These are phyloP conservation scores for Venturia oleaginea DNA, from an alignment of 2,329 filamentous ascomycete species.

Conservation along the genomic window DNA sequence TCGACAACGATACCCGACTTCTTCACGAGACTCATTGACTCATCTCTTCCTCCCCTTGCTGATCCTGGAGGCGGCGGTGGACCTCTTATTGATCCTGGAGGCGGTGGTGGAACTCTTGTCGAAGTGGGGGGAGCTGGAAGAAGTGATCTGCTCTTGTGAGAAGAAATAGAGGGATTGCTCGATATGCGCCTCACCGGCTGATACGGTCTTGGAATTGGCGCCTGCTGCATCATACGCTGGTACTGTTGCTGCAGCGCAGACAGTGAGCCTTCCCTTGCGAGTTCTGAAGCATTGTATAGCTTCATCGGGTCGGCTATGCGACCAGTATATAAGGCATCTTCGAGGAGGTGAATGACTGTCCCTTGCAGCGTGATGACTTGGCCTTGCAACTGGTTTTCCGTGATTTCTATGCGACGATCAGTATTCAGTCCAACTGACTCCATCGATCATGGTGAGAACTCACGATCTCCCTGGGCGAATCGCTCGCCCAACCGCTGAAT, in stretches of 20 bases:
- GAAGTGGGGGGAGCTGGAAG: not conserved
- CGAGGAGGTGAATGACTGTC: constrained; percentile 35
- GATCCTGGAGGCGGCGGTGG: not conserved
- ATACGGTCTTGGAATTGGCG: constrained; percentile 5
- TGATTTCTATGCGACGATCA: constrained; percentile 25
- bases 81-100: not conserved
- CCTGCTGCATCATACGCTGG: constrained; percentile 21
- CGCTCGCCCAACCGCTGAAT: constrained; percentile 27
- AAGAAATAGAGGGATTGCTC: constrained; percentile 1
- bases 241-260: constrained; percentile 29
- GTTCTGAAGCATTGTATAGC: constrained; percentile 31
- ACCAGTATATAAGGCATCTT: constrained; percentile 34
- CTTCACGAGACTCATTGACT: not conserved
- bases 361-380: constrained; percentile 36
- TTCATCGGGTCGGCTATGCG: constrained; percentile 31
- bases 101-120: not conserved
- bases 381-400: constrained; percentile 34
- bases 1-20: not conserved
- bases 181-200: constrained; percentile 10
- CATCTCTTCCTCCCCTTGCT: not conserved
- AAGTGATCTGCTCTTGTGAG: not conserved
- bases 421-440: constrained; percentile 2
- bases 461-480: constrained; percentile 33
- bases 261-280: constrained; percentile 32
- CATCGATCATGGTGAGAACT: constrained; percentile 15